Evolutionary conservation across 331 rosid genomes (phyloP).

Genomic region (Ulmus americana): DNA sequence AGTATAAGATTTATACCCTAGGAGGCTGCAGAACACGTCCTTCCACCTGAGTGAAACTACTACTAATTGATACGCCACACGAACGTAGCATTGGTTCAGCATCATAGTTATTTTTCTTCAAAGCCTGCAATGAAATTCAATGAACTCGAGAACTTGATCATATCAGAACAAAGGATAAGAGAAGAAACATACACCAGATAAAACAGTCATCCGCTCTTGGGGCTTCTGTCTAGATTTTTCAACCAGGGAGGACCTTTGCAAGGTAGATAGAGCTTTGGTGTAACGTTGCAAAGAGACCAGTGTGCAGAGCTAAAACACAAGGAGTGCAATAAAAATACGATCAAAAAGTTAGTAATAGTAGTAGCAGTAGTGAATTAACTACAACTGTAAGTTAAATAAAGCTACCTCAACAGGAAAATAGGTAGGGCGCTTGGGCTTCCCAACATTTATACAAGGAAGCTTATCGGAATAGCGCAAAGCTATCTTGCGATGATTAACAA

Average conservation of each 20-base stretch:
- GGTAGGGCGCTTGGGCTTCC: conserved; percentile 87
- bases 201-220: conserved; percentile 64
- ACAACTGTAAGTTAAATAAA: neutral
- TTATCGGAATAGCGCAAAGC: conserved; percentile 53
- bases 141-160: neutral
- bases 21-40: conserved; percentile 91
- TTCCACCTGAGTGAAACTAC: conserved; percentile 61
- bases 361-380: neutral
- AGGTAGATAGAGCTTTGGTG: conserved; percentile 67
- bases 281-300: conserved; percentile 79
- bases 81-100: conserved; percentile 64
- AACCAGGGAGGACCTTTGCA: conserved; percentile 73
- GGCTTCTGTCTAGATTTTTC: conserved; percentile 96
- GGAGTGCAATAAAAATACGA: neutral
- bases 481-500: conserved; percentile 55
- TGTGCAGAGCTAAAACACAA: conserved; percentile 50
- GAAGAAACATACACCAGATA: conserved; percentile 48
- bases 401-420: conserved; percentile 82
- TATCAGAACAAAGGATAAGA: neutral
- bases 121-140: conserved; percentile 41
- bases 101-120: conserved; percentile 58
- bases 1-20: conserved; percentile 34
- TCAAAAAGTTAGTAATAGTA: neutral
- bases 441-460: conserved; percentile 82
- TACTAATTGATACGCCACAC: conserved; percentile 52